phyloP scores from a whole-genome alignment of 306 rosid species.

The Medicago lupulina region DNA sequence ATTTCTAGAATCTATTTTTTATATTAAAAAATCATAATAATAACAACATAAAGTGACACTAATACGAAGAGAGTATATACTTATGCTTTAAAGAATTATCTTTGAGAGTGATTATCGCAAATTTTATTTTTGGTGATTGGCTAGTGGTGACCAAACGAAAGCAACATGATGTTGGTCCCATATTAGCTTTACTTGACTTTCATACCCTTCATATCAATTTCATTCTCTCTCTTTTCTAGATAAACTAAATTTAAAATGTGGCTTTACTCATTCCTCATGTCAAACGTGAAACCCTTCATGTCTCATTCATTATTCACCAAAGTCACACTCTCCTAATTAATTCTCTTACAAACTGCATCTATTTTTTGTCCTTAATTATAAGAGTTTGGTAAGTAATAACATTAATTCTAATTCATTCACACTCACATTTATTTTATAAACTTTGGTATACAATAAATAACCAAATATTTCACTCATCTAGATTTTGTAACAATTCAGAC shows the following conservation, averaged over 20 bases:
- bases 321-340: constrained; percentile 38
- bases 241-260: constrained; percentile 3
- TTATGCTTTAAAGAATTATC: background rate
- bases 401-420: constrained; percentile 13
- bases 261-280: constrained; percentile 52
- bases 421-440: background rate
- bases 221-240: background rate
- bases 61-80: background rate
- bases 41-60: background rate
- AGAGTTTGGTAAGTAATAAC: too few relatives aligned
- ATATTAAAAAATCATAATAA: too few relatives aligned
- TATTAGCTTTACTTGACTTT: constrained; percentile 47
- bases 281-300: constrained; percentile 49
- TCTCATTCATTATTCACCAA: constrained; percentile 42
- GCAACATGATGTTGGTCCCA: constrained; percentile 26
- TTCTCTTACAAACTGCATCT: constrained; percentile 25
- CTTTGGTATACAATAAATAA: constrained; percentile 9
- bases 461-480: constrained; percentile 28
- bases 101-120: constrained; percentile 16
- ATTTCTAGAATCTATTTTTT: too few relatives aligned
- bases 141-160: constrained; percentile 24
- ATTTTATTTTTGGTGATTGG: background rate
- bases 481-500: constrained; percentile 43
- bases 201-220: constrained; percentile 35
- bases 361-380: constrained; percentile 27